A percentile compares a stretch with the other conserved stretches of the same genome.
These are phyloP conservation scores for Candida easanensis DNA, from an alignment of 805 yeast species.

Conservation along the genomic window DNA sequence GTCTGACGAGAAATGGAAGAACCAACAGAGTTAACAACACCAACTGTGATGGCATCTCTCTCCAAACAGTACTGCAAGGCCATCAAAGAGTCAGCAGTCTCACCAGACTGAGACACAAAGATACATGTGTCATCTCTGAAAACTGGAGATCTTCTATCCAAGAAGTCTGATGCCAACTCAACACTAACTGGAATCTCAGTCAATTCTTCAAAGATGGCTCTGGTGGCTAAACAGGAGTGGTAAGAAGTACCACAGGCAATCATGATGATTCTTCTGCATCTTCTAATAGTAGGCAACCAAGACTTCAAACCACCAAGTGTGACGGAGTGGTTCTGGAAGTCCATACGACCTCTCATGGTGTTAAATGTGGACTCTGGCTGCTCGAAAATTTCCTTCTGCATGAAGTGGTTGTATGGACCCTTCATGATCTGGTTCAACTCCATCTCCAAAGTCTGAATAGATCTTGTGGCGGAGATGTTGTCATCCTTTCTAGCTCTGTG, in stretches of 20 bases:
- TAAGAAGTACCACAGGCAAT: conserved; percentile 99
- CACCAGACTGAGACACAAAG: conserved; percentile 98
- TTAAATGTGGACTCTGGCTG: conserved; percentile 98
- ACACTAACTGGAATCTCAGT: conserved; percentile 93
- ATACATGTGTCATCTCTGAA: conserved; percentile 97
- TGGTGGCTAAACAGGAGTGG: conserved; percentile 96
- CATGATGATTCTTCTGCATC: conserved; percentile 95
- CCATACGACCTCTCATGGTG: conserved; percentile 99
- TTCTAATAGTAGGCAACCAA: conserved; percentile 82
- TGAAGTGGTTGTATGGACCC: conserved; percentile 93
- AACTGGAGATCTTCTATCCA: conserved; percentile 94
- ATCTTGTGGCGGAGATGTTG: conserved; percentile 90
- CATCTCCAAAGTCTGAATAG: conserved; percentile 94
- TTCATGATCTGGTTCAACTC: conserved; percentile 98
- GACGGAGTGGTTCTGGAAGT: conserved; percentile 74
- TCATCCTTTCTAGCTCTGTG: conserved; percentile 91
- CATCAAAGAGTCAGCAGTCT: conserved; percentile 95
- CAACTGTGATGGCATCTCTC: conserved; percentile 95
- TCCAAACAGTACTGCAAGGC: conserved; percentile 95
- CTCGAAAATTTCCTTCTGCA: conserved; percentile 98
- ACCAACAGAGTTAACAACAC: conserved; percentile 97
- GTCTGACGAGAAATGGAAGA: conserved; percentile 95
- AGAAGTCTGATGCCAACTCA: conserved; percentile 90
- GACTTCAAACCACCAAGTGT: conserved; percentile 87
- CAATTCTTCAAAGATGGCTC: conserved; percentile 94